These are phyloP conservation scores for Gossypium schwendimanii DNA, from an alignment of 441 rosid species.

Conservation along the genomic window DNA sequence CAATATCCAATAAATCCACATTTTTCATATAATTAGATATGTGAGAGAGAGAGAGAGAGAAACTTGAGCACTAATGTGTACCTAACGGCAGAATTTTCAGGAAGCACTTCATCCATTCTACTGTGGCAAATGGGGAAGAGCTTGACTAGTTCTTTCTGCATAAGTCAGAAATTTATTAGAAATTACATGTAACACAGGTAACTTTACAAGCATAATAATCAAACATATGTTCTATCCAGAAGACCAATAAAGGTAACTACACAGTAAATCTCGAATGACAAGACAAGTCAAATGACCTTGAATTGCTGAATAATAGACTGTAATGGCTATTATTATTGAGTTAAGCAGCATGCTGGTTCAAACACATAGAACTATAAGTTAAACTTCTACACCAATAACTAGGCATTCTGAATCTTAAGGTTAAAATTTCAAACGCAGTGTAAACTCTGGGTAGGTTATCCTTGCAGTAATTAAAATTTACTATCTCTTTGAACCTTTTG, in stretches of 20 bases:
- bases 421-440: neutral
- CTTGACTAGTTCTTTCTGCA: conserved; percentile 50
- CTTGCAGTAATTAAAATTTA: neutral
- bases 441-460: neutral
- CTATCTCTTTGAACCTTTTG: neutral
- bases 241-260: neutral
- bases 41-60: neutral
- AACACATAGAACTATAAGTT: neutral
- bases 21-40: neutral
- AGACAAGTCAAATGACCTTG: neutral
- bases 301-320: neutral
- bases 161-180: conserved; percentile 3
- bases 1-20: neutral
- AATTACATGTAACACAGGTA: neutral
- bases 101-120: conserved; percentile 48
- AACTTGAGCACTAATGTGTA: conserved; percentile 18
- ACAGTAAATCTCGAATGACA: neutral
- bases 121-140: conserved; percentile 49
- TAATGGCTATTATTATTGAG: neutral
- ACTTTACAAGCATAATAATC: neutral
- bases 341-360: neutral
- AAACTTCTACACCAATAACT: neutral
- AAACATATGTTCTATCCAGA: neutral
- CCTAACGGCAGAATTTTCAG: conserved; percentile 38
- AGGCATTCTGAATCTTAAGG: neutral